These are phyloP conservation scores for Thielaviopsis punctulata DNA, from an alignment of 2,329 filamentous ascomycete genomes.

Conservation along the genomic window DNA sequence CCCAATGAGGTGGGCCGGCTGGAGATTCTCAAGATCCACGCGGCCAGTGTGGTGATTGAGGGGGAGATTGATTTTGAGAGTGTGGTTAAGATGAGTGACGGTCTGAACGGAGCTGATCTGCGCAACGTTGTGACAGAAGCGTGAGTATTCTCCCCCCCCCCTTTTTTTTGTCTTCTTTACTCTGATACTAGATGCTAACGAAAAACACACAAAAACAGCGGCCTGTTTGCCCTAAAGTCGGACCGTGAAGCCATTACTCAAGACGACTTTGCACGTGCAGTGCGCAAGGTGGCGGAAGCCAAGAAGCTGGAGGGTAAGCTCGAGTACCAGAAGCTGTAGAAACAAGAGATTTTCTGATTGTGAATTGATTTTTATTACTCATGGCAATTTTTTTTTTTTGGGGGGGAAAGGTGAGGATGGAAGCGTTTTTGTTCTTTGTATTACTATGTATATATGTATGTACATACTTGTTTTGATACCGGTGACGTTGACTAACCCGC, in stretches of 20 bases:
- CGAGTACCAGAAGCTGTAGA: constrained; percentile 86
- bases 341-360: background rate
- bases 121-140: constrained; percentile 97
- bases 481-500: too few species aligned
- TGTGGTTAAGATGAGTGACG: constrained; percentile 99
- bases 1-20: constrained; percentile 92
- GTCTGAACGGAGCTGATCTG: constrained; percentile 91
- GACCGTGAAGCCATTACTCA: constrained; percentile 93
- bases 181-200: constrained; percentile 18
- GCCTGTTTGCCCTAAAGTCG: constrained; percentile 95
- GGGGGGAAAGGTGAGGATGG: too few species aligned
- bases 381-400: background rate
- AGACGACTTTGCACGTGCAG: constrained; percentile 98
- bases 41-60: constrained; percentile 68
- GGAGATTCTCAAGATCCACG: constrained; percentile 97
- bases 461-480: background rate
- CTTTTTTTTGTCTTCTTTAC: background rate
- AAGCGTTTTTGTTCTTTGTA: too few species aligned
- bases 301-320: constrained; percentile 98
- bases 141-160: constrained; percentile 40
- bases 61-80: constrained; percentile 98
- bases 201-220: constrained; percentile 33
- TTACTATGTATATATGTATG: too few species aligned
- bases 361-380: background rate
- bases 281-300: constrained; percentile 87